Conservation (phyloP, 495 filamentous ascomycete species). For the Talaromyces thailandensis region DNA sequence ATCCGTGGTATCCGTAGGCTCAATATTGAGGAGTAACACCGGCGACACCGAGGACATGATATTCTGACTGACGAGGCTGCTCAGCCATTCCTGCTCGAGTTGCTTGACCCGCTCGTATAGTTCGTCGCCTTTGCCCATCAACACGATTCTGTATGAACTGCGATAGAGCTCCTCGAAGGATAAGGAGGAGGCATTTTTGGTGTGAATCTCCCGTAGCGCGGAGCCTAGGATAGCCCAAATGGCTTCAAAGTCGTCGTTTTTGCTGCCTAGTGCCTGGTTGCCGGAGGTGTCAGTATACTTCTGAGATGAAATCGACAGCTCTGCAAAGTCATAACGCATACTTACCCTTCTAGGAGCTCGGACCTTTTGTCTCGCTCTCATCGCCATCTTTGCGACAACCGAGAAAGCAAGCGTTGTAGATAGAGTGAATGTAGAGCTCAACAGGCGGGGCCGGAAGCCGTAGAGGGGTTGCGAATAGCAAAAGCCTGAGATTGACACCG, state of each 20-base stretch:
- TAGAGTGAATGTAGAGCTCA: background rate
- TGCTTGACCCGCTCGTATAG: constrained; percentile 71
- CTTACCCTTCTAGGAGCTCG: constrained; percentile 63
- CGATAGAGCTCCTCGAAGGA: constrained; percentile 97
- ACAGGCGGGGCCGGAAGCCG: background rate
- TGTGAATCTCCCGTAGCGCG: constrained; percentile 80
- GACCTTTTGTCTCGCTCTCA: constrained; percentile 60
- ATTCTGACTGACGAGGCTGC: constrained; percentile 51
- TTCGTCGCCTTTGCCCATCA: constrained; percentile 75
- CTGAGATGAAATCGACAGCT: background rate
- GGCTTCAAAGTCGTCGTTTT: constrained; percentile 66
- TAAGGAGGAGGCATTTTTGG: constrained; percentile 77
- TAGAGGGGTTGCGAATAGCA: background rate
- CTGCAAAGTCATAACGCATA: constrained; percentile 13
- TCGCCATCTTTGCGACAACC: constrained; percentile 16
- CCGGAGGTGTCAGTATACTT: background rate
- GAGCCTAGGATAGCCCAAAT: constrained; percentile 67
- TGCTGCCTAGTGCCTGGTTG: constrained; percentile 44
- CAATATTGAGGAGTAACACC: constrained; percentile 41
- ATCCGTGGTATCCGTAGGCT: constrained; percentile 33
- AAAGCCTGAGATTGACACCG: background rate
- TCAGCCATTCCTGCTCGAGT: constrained; percentile 76
- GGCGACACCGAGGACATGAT: constrained; percentile 55
- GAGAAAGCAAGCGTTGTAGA: background rate
- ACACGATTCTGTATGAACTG: constrained; percentile 89